A percentile compares a stretch with the other conserved stretches of the same genome.
Evolutionary conservation across 805 yeast genomes (phyloP).

Genomic region (Metschnikowia picachoensis): DNA sequence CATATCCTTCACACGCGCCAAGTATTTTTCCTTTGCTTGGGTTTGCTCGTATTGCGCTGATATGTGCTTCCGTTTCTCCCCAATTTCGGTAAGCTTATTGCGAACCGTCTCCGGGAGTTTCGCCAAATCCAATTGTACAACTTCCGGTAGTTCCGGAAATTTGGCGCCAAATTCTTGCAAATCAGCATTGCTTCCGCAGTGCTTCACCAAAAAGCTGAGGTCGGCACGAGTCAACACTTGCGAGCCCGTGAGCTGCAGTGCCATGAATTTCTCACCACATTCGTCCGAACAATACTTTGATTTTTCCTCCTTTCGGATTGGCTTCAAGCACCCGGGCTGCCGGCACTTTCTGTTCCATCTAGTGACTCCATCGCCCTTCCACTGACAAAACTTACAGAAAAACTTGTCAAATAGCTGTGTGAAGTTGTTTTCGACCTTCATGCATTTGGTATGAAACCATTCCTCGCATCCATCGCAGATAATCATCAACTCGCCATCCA

Average conservation of each 20-base stretch:
- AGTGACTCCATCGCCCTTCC: conserved; percentile 48
- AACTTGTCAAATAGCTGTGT: conserved; percentile 58
- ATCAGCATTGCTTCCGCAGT: conserved; percentile 20
- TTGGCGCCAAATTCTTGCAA: conserved; percentile 26
- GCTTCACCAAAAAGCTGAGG: conserved; percentile 24
- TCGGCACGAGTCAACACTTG: conserved; percentile 17
- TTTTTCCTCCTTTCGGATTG: conserved; percentile 39
- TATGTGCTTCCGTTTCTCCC: conserved; percentile 9
- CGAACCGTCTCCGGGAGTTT: conserved; percentile 19
- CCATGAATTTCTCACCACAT: conserved; percentile 57
- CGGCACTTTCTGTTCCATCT: conserved; percentile 79
- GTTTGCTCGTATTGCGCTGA: conserved; percentile 16
- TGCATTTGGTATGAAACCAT: conserved; percentile 86
- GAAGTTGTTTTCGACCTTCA: conserved; percentile 50
- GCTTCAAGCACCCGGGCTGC: conserved; percentile 49
- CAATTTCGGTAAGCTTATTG: conserved; percentile 16
- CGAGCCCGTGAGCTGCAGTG: conserved; percentile 20
- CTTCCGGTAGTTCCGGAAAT: conserved; percentile 43
- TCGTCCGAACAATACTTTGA: conserved; percentile 74
- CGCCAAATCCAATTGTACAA: conserved; percentile 19
- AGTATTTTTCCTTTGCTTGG: conserved; percentile 19
- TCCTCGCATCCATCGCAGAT: conserved; percentile 94
- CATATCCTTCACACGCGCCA: conserved; percentile 33
- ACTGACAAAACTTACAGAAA: conserved; percentile 71
- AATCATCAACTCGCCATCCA: conserved; percentile 79